Evolutionary conservation across 2,329 filamentous ascomycete species (phyloP).

Genomic region (Torrubiella hemipterigena): DNA sequence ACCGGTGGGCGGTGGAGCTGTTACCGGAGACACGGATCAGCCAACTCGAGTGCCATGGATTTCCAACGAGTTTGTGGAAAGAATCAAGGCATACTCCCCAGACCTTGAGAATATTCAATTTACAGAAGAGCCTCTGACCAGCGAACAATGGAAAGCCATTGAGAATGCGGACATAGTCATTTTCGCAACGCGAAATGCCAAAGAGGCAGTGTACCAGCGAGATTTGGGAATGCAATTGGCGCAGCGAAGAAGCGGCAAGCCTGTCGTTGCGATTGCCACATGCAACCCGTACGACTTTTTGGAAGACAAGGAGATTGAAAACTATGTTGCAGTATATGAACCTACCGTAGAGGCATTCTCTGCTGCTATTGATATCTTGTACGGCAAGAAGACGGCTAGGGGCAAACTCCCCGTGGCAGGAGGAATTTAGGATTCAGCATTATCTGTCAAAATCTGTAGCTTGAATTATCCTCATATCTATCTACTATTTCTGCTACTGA

Average conservation of each 20-base stretch:
- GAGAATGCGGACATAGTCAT: constrained; percentile 12
- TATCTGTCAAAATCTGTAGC: too few species aligned
- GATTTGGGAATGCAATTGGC: constrained; percentile 11
- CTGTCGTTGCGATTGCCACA: constrained; percentile 11
- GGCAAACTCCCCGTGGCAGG: constrained; percentile 12
- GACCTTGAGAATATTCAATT: constrained; percentile 11
- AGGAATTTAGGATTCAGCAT: too few species aligned
- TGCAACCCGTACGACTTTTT: constrained; percentile 15
- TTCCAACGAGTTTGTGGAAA: constrained; percentile 10
- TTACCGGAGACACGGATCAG: constrained; percentile 9
- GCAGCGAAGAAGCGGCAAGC: constrained; percentile 5
- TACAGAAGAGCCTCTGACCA: constrained; percentile 8
- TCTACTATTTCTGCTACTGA: too few species aligned
- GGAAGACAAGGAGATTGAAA: constrained; percentile 10
- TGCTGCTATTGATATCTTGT: constrained; percentile 10
- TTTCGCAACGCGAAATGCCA: constrained; percentile 13
- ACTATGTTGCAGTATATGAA: constrained; percentile 14
- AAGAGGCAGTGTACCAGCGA: constrained; percentile 12
- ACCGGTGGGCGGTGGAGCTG: constrained; percentile 12
- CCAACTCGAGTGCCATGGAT: constrained; percentile 15
- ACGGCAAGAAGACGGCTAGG: constrained; percentile 7
- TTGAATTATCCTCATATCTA: too few species aligned
- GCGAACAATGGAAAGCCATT: constrained; percentile 10
- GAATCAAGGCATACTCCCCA: constrained; percentile 8
- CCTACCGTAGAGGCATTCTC: constrained; percentile 14